Base-by-base conservation (phyloP, 2,329 filamentous ascomycete genomes). In the Xylariaceae sp. region DNA sequence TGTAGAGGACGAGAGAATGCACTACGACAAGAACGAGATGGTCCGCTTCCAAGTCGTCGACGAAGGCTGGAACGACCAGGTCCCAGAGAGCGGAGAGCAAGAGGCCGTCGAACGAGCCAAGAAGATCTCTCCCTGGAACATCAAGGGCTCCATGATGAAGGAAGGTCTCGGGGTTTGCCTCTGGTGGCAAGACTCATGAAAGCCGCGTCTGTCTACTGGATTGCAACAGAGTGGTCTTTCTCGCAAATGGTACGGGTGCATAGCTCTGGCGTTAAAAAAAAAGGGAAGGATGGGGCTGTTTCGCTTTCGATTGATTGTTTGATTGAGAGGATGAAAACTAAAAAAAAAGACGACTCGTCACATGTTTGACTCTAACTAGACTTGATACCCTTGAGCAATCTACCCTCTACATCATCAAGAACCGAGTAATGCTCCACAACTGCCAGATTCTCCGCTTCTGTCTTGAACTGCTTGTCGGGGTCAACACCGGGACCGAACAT, bases 351-450 rank as follows among this genome's bases (percentile, higher is more conserved):
- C n/a, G n/a, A n/a, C n/a, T n/a, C n/a, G n/a, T n/a, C n/a, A n/a
- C n/a, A n/a, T n/a, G 39, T 37, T 42, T 22, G 42, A 38, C 42
- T 50, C 55, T 60, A 57, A 50, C 60, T 70, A 71, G 61, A 63
- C 53, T 62, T 67, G 63, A 71, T 66, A 67, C 70, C 69, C 62
- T 75, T 75, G 60, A 97, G 71, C 48, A 98, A 72, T 63, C 93
- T 82, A 62, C 90, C 80, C 72, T 96, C 91, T 47, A 96, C 85
- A 16, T 86, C 86, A 58, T 95, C 88, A 48, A 97, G 72, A 52
- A 96, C 88, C 60, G 88, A 96, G 64, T 89, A 87, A 67, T 97
- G 92, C 65, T 95, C 91, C 60, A 95, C 79, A 20, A 98, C 93
- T 57, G 94, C 91, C 52, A 98, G 68, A 67, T 98, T 98, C 75